A percentile compares a stretch with the other conserved stretches of the same genome.
phyloP scores from a whole-genome alignment of 2,329 filamentous ascomycete genomes.

The Trichoderma sp. region DNA sequence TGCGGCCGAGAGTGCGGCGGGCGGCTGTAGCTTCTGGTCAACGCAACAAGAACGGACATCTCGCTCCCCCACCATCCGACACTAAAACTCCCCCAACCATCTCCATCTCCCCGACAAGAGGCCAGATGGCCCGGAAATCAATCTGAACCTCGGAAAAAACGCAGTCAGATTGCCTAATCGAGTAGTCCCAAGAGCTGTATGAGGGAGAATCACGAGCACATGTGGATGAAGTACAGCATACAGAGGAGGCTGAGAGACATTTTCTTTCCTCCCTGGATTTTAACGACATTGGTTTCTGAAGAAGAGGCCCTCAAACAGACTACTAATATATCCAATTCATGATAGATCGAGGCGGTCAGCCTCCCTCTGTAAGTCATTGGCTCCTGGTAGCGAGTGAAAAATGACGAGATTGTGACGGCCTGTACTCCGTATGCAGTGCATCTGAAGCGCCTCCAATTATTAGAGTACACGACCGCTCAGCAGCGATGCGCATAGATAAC shows the following conservation, averaged over 20 bases:
- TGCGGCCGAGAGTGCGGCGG: not conserved
- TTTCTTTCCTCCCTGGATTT: not conserved
- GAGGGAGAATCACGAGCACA: not conserved
- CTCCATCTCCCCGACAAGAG: slow-evolving; percentile 19
- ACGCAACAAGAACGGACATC: not conserved
- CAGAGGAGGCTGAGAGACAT: not conserved
- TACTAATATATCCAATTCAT: not conserved
- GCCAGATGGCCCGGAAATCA: slow-evolving; percentile 9
- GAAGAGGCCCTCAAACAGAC: not conserved
- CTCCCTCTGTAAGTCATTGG: not conserved
- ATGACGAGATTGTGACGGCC: slow-evolving; percentile 3
- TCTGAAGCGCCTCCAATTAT: not conserved
- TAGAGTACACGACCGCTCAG: not conserved
- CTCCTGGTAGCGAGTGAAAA: not conserved
- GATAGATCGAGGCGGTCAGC: not conserved
- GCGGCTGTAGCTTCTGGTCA: not conserved
- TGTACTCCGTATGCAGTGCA: not conserved
- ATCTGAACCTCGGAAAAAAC: not conserved
- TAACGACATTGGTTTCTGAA: not conserved
- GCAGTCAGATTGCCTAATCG: not conserved
- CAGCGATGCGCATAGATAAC: not conserved
- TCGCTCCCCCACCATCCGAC: slow-evolving; percentile 11
- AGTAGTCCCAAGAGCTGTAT: not conserved
- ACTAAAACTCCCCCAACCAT: slow-evolving; percentile 6
- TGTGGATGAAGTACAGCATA: not conserved